A percentile compares a stretch with the other conserved stretches of the same genome.
Evolutionary conservation across 108 stramenopile genomes (phyloP).

Genomic region (Nitzschia sp.): DNA sequence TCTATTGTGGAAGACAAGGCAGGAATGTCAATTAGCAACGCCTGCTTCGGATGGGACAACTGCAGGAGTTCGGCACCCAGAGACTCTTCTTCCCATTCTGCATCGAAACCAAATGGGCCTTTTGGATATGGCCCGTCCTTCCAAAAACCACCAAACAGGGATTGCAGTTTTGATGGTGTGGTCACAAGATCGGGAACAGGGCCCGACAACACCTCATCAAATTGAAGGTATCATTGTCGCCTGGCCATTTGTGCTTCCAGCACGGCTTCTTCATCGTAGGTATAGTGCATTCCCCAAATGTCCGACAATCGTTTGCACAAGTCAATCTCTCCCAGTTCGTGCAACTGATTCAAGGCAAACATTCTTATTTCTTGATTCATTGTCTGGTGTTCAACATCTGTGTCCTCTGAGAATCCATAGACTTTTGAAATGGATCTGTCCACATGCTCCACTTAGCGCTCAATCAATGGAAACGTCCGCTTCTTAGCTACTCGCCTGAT

Average conservation of each 20-base stretch:
- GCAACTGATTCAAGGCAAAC: slow-evolving; percentile 50
- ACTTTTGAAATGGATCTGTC: slow-evolving; percentile 45
- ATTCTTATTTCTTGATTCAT: slow-evolving; percentile 43
- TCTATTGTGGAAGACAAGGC: slow-evolving; percentile 50
- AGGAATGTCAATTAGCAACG: slow-evolving; percentile 69
- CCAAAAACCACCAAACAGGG: slow-evolving; percentile 28
- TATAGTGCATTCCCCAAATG: slow-evolving; percentile 55
- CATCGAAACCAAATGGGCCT: slow-evolving; percentile 62
- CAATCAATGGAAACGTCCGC: slow-evolving; percentile 56
- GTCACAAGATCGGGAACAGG: slow-evolving; percentile 49
- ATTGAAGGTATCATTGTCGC: slow-evolving; percentile 64
- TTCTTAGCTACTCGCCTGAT: slow-evolving; percentile 62
- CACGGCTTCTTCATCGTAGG: slow-evolving; percentile 49
- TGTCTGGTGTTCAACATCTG: neutral
- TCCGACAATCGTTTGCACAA: slow-evolving; percentile 56
- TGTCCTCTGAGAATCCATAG: neutral
- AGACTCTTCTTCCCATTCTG: slow-evolving; percentile 65
- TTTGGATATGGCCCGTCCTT: slow-evolving; percentile 6
- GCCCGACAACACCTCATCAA: slow-evolving; percentile 47
- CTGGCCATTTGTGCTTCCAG: slow-evolving; percentile 41
- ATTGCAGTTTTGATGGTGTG: slow-evolving; percentile 30
- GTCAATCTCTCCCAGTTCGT: slow-evolving; percentile 44
- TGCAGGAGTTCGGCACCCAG: slow-evolving; percentile 61
- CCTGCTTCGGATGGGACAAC: slow-evolving; percentile 39
- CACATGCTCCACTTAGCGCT: slow-evolving; percentile 65